Base-by-base conservation (phyloP, 371 early-diverging fungal genomes). In the Apophysomyces elegans region DNA sequence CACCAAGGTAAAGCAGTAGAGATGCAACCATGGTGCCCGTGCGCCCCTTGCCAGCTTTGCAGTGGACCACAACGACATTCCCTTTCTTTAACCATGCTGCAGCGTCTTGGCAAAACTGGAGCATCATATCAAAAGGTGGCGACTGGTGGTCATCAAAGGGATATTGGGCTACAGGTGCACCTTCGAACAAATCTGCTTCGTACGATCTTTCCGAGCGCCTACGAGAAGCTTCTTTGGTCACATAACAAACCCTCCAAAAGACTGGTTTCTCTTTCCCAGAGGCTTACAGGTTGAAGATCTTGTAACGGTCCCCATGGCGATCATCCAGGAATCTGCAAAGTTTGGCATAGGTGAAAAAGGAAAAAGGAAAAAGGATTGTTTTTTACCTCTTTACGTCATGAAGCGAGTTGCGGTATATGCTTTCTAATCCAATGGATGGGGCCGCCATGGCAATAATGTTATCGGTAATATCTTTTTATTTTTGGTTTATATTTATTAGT, bases 11-110 rank as follows among this genome's bases (percentile, higher is more conserved):
- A 1, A 91, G 64, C 43, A 92, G 68, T 26, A 87, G 74, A 4
- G 88, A 69, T 38, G 89, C 84, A 26, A 92, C 75, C 76, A 91
- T 85, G 8, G 86, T 84, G 4, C 93, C 93, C 7, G 93, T 92
- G 14, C 93, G 74, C 5, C 93, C 93, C 63, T 92, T 92, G 9
- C 92, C 93, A 18, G 93, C 93, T 66, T 91, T 91, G 65, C 93
- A 92, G 66, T 92, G 93, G 6, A 92, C 75, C 1, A 83, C 91
- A 0, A 88, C 90, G 8, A 90, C 83, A 56, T 90, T 85, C 12
- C 76, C 75, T 11, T 57, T 59, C 8, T 75, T 61, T 6, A 91
- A 61, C 88, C 88, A 92, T 16, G 68, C 65, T 2, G 76, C 69
- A 2, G 89, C 89, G 63, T 90, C 90, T 47, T 73, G 64, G 46